Evolutionary conservation across 495 filamentous ascomycete species (phyloP).

Genomic region (Trichoderma virens): DNA sequence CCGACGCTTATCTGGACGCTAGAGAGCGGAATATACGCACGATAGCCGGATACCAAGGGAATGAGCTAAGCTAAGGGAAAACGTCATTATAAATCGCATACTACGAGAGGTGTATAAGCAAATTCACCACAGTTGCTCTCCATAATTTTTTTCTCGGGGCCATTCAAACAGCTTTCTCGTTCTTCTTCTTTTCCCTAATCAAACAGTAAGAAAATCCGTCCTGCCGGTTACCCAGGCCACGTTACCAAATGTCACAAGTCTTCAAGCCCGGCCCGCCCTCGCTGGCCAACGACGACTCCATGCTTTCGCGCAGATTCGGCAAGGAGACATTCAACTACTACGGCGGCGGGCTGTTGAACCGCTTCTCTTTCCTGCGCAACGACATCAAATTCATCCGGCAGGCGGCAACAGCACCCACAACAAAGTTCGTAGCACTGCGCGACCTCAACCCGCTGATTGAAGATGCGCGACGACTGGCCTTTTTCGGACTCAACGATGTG

Average conservation of each 20-base stretch:
- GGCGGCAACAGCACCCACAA: slow-evolving; percentile 63
- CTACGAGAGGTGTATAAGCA: neutral
- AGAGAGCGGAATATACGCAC: neutral
- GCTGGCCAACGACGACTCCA: slow-evolving; percentile 62
- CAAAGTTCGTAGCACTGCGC: slow-evolving; percentile 70
- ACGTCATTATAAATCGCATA: neutral
- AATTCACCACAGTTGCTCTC: no score
- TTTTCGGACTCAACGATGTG: slow-evolving; percentile 55
- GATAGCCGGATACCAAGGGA: neutral
- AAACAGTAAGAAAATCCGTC: no score
- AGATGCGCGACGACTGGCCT: slow-evolving; percentile 47
- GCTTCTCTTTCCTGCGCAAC: slow-evolving; percentile 75
- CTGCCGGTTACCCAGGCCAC: no score
- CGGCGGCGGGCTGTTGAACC: slow-evolving; percentile 58
- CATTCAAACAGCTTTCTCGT: no score
- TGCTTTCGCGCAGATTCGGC: slow-evolving; percentile 82
- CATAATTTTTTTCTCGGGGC: no score
- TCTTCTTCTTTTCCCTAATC: no score
- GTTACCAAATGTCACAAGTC: slow-evolving; percentile 14
- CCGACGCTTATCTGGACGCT: neutral
- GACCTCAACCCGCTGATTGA: slow-evolving; percentile 66
- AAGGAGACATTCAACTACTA: slow-evolving; percentile 93
- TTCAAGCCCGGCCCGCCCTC: slow-evolving; percentile 26
- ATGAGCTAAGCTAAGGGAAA: neutral
- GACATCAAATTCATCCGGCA: slow-evolving; percentile 71